Evolutionary conservation across 139 green algal genomes (phyloP).

Genomic region (Mesostigma viride): DNA sequence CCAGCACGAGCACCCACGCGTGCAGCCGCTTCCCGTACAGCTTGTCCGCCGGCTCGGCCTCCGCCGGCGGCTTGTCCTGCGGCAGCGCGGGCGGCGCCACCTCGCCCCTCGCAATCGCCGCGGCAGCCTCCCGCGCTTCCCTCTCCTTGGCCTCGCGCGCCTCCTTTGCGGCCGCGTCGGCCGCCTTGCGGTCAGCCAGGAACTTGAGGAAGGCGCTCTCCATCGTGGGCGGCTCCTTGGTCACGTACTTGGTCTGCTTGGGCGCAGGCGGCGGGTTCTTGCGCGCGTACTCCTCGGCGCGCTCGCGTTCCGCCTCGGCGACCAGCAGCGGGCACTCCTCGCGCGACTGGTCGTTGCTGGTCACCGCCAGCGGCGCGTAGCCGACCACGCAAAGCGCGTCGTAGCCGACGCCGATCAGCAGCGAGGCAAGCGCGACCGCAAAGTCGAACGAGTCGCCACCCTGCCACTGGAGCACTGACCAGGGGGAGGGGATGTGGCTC

Average conservation of each 20-base stretch:
- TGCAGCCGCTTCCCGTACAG: constrained; percentile 43
- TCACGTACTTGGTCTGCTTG: constrained; percentile 21
- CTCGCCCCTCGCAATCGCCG: neutral
- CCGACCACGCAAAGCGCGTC: constrained; percentile 67
- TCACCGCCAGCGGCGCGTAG: constrained; percentile 46
- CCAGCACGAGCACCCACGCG: constrained; percentile 66
- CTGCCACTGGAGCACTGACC: constrained; percentile 41
- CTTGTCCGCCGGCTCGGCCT: neutral
- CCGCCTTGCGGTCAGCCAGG: too few species aligned
- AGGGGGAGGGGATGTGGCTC: constrained; percentile 52
- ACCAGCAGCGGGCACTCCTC: constrained; percentile 15
- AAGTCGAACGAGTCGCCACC: constrained; percentile 58
- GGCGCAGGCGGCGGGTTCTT: too few species aligned
- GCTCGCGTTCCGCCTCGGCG: neutral
- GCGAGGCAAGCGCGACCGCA: constrained; percentile 46
- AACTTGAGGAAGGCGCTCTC: constrained; percentile 2
- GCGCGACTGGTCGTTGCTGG: constrained; percentile 44
- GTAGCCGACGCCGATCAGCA: constrained; percentile 66
- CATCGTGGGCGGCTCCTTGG: neutral
- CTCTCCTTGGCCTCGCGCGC: neutral
- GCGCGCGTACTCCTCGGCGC: too few species aligned
- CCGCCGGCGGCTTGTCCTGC: neutral
- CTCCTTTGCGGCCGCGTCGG: neutral
- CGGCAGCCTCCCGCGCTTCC: neutral
- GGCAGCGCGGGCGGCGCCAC: neutral